These are phyloP conservation scores for Vaccinium myrtillus DNA, from an alignment of 148 eudicot genomes.

Conservation along the genomic window DNA sequence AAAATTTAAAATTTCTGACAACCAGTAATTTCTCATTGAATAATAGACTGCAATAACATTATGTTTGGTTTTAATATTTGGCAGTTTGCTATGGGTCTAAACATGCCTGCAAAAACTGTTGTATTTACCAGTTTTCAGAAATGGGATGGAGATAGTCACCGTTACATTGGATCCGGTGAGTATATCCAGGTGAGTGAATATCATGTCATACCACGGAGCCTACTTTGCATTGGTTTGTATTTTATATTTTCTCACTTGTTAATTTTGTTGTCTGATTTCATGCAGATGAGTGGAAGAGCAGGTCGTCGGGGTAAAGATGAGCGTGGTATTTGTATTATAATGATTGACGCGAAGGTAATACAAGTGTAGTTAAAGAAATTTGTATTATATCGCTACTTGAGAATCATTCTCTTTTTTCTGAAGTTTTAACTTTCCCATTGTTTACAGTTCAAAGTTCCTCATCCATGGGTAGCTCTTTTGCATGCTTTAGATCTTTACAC, in stretches of 20 bases:
- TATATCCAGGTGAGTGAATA: constrained; percentile 92
- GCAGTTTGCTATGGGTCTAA: constrained; percentile 99
- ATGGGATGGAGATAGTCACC: constrained; percentile 98
- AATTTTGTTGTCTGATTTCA: constrained; percentile 15
- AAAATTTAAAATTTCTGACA: background rate
- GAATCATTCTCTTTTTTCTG: background rate
- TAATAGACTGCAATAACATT: background rate
- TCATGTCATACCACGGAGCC: background rate
- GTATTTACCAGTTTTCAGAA: constrained; percentile 92
- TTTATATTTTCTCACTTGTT: constrained; percentile 11
- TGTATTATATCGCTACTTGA: background rate
- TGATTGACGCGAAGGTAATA: constrained; percentile 92
- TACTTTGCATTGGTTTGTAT: background rate
- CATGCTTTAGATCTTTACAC: background rate
- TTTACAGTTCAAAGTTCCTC: background rate
- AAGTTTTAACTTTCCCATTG: background rate
- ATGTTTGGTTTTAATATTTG: constrained; percentile 15
- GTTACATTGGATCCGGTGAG: constrained; percentile 95
- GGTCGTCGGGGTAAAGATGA: constrained; percentile 99
- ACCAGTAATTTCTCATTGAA: background rate
- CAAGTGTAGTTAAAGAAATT: background rate
- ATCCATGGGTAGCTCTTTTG: background rate
- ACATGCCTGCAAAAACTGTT: constrained; percentile 99
- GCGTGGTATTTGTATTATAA: constrained; percentile 94
- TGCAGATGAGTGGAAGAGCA: constrained; percentile 99